Evolutionary conservation across 2,329 filamentous ascomycete genomes (phyloP), one percentile per base, ranked within the genome.

Genomic region (Botrytis aclada): DNA sequence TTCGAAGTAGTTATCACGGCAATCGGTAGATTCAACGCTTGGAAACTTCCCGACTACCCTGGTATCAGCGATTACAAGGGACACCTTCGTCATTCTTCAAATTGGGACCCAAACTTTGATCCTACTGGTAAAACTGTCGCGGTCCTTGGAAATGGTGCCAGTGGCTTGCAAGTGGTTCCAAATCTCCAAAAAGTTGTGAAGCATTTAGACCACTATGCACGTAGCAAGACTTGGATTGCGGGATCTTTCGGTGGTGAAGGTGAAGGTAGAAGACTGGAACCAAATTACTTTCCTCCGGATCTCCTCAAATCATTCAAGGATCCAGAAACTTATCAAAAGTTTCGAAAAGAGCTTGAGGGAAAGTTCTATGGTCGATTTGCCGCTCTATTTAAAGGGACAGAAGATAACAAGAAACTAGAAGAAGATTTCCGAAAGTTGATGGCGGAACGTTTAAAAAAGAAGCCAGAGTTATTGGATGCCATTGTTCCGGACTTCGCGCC

Each of bases 1-100:
- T 84, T 86, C 4, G 89, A 92, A 74, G 86, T 90, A 69, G 80
- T 92, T 0, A 82, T 92, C 47, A 88, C 87, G 0, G 89, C 89
- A 0, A 87, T 90, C 61, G 90, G 90, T 0, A 85, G 88, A 51
- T 92, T 93, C 81, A 92, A 92, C 77, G 86, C 85, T 16, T 91
- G 89, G 89, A 88, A 86, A 72, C 80, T 91, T 0, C 90, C 90
- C 0, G 82, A 88, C 45, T 89, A 89, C 75, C 86, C 87, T 1
- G 89, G 89, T 0, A 84, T 89, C 39, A 16, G 64, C n/a, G 81
- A 86, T 16, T 76, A 71, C 22, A 64, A 85, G 77, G 89, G 89
- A 0, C 74, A 84, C 0, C 81, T 91, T 0, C 83, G 88, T 8
- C 89, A 91, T 75, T 86, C 88, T 0, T 89, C 88, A 0, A 84